Evolutionary conservation across 768 basidiomycete genomes (phyloP), one percentile per base, ranked within the genome.

Genomic region (Trametes elegans): DNA sequence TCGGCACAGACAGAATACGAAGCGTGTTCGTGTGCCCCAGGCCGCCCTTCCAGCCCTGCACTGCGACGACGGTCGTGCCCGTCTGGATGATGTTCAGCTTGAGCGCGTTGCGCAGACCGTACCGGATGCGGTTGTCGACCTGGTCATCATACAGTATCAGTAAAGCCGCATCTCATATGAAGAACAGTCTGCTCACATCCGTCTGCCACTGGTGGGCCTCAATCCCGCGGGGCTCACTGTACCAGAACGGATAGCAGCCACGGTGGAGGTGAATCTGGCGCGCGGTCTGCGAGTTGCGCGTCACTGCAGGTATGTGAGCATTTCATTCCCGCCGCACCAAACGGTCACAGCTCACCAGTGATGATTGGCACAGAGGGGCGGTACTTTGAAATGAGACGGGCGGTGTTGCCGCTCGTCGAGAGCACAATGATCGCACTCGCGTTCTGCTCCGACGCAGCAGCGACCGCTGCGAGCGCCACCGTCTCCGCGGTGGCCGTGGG

Each of bases 41-140:
- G 55, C 97, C 97, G 39, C 94, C 92, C 76, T 94, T 96, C 96
- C 96, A 99, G n/a, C 97, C 97, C 73, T 98, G 97, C 5, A 99
- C 89, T 44, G 96, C 96, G 59, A 98, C 79, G 66, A 99, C 82
- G 23, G 94, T 92, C 49, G 85, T 85, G 50, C 93, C 91, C 32
- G 92, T 84, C 66, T 85, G 84, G 76, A 98, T 86, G 68, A 99
- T 81, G 60, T 90, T 88, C 72, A 99, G 73, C 16, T 75, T 79
- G 40, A 98, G 77, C 3, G 91, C 97, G 68, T 78, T 87, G 68
- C 84, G 80, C 71, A 98, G 79, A 55, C 95, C 93, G 65, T 85
- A 95, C 56, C 92, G 85, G 68, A 90, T 88, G 60, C 90, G 90
- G 71, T 92, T 92, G 74, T 93, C 90, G 56, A 91, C 88, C 88